Percentiles rank a stretch among this genome's conserved stretches.
These are phyloP conservation scores for Tetracentron sinense DNA, from an alignment of 164 flowering plant genomes.

Conservation along the genomic window DNA sequence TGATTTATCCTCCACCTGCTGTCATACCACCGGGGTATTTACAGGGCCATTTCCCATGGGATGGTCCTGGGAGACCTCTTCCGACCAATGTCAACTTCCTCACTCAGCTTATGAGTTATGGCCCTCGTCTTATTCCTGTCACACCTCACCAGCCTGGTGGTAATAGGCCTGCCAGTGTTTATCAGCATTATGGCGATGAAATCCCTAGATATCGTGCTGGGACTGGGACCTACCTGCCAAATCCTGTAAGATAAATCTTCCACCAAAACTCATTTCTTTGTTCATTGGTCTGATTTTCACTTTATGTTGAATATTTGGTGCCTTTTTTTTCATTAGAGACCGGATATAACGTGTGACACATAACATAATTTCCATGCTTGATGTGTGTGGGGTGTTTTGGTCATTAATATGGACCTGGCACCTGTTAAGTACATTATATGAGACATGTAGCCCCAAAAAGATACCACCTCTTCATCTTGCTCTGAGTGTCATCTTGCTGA, in stretches of 20 bases:
- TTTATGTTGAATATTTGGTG: background rate
- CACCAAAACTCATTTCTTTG: constrained; percentile 1
- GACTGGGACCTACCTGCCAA: constrained; percentile 95
- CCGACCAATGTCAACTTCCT: constrained; percentile 52
- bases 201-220: constrained; percentile 90
- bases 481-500: no score
- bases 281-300: background rate
- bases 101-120: constrained; percentile 59
- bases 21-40: constrained; percentile 70
- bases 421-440: background rate
- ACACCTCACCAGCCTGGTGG: constrained; percentile 67
- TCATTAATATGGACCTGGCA: background rate
- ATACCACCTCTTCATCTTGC: background rate
- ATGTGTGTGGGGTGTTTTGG: background rate
- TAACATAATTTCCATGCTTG: background rate
- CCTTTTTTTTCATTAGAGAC: background rate
- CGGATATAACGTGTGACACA: background rate
- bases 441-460: background rate
- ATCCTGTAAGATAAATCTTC: constrained; percentile 64
- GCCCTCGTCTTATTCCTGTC: constrained; percentile 66
- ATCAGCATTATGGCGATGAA: constrained; percentile 70
- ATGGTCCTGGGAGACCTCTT: constrained; percentile 85
- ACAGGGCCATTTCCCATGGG: constrained; percentile 85
- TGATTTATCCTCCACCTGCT: constrained; percentile 58
- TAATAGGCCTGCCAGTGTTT: constrained; percentile 53